Evolutionary conservation across 257 asterid species (phyloP).

Genomic region (Paulownia fortunei): DNA sequence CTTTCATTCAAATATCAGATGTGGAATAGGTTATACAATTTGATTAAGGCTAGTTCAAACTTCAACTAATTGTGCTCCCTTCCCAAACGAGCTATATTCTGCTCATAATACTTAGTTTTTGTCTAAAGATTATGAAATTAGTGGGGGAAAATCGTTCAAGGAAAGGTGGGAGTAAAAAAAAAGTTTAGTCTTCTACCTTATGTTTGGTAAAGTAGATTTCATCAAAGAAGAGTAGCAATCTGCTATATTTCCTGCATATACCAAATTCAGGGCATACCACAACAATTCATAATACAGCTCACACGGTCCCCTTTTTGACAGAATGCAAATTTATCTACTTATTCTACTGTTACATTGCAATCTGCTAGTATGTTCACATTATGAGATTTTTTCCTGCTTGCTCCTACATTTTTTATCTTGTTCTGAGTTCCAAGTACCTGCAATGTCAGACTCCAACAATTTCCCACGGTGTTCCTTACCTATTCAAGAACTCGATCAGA

Average conservation of each 20-base stretch:
- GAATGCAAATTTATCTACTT: too few species aligned
- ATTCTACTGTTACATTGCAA: neutral
- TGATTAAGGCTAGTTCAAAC: neutral
- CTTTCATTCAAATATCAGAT: neutral
- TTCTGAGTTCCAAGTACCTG: neutral
- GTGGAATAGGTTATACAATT: neutral
- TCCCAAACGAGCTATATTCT: neutral
- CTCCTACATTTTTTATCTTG: neutral
- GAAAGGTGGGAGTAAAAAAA: too few species aligned
- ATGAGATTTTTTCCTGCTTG: neutral
- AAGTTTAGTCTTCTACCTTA: too few species aligned
- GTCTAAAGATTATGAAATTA: neutral
- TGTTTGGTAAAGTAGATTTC: too few species aligned
- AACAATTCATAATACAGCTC: too few species aligned
- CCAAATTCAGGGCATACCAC: too few species aligned
- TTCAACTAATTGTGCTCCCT: neutral
- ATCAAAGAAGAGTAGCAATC: too few species aligned
- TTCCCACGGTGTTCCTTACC: constrained; percentile 37
- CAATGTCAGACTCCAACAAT: constrained; percentile 51
- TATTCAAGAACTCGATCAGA: constrained; percentile 58
- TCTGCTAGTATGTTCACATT: too few species aligned
- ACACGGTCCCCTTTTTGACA: too few species aligned
- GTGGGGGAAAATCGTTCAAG: neutral
- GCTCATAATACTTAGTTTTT: neutral
- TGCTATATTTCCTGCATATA: too few species aligned